phyloP scores from a whole-genome alignment of 441 rosid species.

The Adansonia madagascariensis region DNA sequence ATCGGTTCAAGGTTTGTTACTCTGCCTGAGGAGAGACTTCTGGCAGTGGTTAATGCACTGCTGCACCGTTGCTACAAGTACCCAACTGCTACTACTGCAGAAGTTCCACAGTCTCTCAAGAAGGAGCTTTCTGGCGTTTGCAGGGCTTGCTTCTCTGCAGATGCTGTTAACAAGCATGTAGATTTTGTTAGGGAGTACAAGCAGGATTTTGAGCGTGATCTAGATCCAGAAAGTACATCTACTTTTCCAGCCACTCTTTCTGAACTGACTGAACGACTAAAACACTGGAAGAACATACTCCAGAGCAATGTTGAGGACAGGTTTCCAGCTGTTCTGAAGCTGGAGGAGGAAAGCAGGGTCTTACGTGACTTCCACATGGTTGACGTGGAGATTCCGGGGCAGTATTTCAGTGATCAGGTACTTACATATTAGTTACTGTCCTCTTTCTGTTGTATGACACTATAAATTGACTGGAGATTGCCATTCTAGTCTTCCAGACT shows the following conservation, averaged over 20 bases:
- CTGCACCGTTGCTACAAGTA: conserved; percentile 99
- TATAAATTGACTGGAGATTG: not conserved
- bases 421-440: not conserved
- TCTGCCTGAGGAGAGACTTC: conserved; percentile 96
- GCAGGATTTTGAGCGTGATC: conserved; percentile 93
- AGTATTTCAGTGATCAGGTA: conserved; percentile 98
- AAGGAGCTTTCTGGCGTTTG: conserved; percentile 99
- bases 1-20: conserved; percentile 98
- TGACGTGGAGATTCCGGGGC: conserved; percentile 99
- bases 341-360: conserved; percentile 95
- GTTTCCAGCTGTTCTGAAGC: conserved; percentile 87
- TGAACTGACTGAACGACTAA: conserved; percentile 80
- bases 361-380: conserved; percentile 94
- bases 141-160: conserved; percentile 98
- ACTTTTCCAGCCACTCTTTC: conserved; percentile 92
- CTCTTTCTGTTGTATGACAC: not conserved
- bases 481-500: not conserved
- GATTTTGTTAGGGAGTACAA: conserved; percentile 98
- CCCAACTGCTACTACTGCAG: conserved; percentile 95
- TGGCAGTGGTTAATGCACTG: conserved; percentile 97
- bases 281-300: conserved; percentile 94
- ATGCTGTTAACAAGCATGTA: conserved; percentile 96
- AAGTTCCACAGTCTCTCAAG: conserved; percentile 98
- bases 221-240: conserved; percentile 89
- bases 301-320: conserved; percentile 98